These are phyloP conservation scores for Poterioochromonas sp. DNA, from an alignment of 352 stramenopile species.

Conservation along the genomic window DNA sequence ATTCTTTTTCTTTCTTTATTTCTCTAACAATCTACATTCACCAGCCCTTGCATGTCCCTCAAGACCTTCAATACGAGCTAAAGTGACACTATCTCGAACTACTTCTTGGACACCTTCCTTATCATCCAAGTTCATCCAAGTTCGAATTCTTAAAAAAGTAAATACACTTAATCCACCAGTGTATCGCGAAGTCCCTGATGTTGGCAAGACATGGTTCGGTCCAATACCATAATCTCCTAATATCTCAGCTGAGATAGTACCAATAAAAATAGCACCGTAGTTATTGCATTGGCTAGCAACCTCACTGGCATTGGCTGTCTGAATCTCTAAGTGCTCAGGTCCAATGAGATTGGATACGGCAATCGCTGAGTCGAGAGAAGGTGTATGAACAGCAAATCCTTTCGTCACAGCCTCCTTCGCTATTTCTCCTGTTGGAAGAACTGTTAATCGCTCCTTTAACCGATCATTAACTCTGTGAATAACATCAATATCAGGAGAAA, in stretches of 20 bases:
- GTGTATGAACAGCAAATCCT: slow-evolving; percentile 57
- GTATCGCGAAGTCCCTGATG: slow-evolving; percentile 88
- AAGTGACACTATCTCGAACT: slow-evolving; percentile 80
- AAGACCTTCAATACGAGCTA: slow-evolving; percentile 78
- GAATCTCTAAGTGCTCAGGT: slow-evolving; percentile 78
- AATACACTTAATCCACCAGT: slow-evolving; percentile 93
- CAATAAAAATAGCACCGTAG: slow-evolving; percentile 88
- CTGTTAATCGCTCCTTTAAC: slow-evolving; percentile 61
- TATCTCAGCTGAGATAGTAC: slow-evolving; percentile 79
- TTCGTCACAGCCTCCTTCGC: slow-evolving; percentile 68
- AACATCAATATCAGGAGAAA: slow-evolving; percentile 69
- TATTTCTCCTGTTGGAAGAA: slow-evolving; percentile 47
- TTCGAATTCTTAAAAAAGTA: slow-evolving; percentile 94
- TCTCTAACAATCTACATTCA: slow-evolving; percentile 47
- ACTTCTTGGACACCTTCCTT: slow-evolving; percentile 56
- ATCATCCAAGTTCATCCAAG: slow-evolving; percentile 94
- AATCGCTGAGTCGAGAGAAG: slow-evolving; percentile 55
- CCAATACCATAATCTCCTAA: slow-evolving; percentile 95
- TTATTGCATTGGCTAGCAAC: slow-evolving; percentile 54
- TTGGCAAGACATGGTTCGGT: slow-evolving; percentile 97
- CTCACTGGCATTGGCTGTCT: slow-evolving; percentile 54
- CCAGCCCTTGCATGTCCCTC: slow-evolving; percentile 70
- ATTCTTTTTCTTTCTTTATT: too few species aligned
- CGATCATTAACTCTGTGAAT: slow-evolving; percentile 79
- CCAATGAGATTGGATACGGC: slow-evolving; percentile 56